Conservation (phyloP, 176 grass and related monocot genomes). For the Chloris gayana region DNA sequence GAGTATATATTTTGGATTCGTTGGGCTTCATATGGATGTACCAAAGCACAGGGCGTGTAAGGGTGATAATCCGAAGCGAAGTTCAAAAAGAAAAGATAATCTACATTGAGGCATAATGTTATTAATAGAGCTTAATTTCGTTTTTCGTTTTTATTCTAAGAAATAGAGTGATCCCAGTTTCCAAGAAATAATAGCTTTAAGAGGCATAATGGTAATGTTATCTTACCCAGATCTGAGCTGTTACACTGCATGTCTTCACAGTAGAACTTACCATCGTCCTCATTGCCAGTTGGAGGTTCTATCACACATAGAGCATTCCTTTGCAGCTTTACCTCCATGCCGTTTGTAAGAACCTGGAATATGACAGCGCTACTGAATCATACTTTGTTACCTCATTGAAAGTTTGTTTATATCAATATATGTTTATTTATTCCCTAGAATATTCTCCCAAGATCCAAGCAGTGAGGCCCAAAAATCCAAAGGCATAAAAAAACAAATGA, state of each 20-base stretch:
- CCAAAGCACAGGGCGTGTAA: neutral
- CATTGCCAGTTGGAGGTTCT: constrained; percentile 70
- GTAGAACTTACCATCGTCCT: constrained; percentile 53
- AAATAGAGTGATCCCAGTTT: no score
- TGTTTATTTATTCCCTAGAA: constrained; percentile 13
- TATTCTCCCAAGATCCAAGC: constrained; percentile 21
- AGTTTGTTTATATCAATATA: constrained; percentile 23
- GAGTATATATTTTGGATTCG: neutral
- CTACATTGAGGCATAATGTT: no score
- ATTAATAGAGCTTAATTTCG: no score
- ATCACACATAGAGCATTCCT: constrained; percentile 77
- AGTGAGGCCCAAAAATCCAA: neutral
- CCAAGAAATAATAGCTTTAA: no score
- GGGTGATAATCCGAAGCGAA: no score
- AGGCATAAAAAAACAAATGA: neutral
- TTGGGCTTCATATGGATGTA: neutral
- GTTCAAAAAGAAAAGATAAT: no score
- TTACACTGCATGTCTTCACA: constrained; percentile 65
- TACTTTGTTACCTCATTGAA: neutral
- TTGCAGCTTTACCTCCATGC: constrained; percentile 77
- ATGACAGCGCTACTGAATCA: constrained; percentile 1
- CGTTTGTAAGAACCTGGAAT: constrained; percentile 71
- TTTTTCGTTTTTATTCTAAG: no score
- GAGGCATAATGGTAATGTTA: neutral
- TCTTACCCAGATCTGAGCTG: constrained; percentile 49